Percentiles rank a stretch among this genome's conserved stretches.
phyloP scores from a whole-genome alignment of 2,329 filamentous ascomycete species.

The Diplodia corticola region DNA sequence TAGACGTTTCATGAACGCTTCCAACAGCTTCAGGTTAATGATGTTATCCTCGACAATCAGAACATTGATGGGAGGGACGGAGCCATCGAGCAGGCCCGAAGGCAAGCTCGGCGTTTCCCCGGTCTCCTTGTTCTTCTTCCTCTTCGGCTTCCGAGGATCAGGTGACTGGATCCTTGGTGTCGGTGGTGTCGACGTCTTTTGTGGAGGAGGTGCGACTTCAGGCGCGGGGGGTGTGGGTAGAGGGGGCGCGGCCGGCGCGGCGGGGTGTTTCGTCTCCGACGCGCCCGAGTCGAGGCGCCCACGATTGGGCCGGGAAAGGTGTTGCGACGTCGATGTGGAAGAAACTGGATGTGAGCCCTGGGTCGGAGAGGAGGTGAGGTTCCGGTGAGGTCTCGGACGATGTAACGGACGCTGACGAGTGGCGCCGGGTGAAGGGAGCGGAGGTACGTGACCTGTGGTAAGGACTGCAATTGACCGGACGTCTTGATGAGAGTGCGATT shows the following conservation, averaged over 20 bases:
- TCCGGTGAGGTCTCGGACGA: slow-evolving; percentile 64
- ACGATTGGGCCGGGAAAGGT: slow-evolving; percentile 32
- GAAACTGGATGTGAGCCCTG: slow-evolving; percentile 51
- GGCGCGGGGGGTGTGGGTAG: slow-evolving; percentile 56
- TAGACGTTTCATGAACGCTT: slow-evolving; percentile 92
- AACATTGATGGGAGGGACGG: slow-evolving; percentile 93
- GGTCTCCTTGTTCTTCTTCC: slow-evolving; percentile 44
- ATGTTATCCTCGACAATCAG: slow-evolving; percentile 98
- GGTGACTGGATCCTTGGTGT: slow-evolving; percentile 54
- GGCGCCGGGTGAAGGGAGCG: slow-evolving; percentile 79
- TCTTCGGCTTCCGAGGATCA: slow-evolving; percentile 49
- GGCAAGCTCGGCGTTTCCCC: slow-evolving; percentile 46
- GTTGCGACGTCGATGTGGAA: slow-evolving; percentile 36
- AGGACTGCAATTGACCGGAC: slow-evolving; percentile 76
- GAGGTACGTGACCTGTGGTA: slow-evolving; percentile 74
- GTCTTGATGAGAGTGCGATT: slow-evolving; percentile 47
- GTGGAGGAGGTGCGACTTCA: slow-evolving; percentile 36
- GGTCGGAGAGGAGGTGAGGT: slow-evolving; percentile 81
- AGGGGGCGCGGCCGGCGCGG: slow-evolving; percentile 50
- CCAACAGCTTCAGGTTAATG: slow-evolving; percentile 90
- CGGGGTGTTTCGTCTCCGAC: slow-evolving; percentile 45
- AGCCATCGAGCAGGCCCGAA: slow-evolving; percentile 68
- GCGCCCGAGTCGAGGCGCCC: slow-evolving; percentile 45
- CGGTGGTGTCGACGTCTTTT: slow-evolving; percentile 45
- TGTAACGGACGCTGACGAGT: slow-evolving; percentile 59